Conservation (phyloP, 495 filamentous ascomycete genomes). For the Aspergillus wentii region DNA sequence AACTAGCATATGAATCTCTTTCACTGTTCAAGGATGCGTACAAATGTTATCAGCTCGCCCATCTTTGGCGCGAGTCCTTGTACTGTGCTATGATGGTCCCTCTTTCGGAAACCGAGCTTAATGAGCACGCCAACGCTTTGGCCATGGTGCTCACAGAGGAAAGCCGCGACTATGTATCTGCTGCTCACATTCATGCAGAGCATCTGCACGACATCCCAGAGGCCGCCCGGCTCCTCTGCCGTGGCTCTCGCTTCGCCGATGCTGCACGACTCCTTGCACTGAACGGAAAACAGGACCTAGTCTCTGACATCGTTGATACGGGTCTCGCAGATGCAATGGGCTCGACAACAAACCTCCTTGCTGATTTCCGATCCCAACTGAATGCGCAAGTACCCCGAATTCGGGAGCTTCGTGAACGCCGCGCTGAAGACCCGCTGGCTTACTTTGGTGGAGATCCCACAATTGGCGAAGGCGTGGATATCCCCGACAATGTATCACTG, state of each 20-base stretch:
- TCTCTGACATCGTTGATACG: slow-evolving; percentile 61
- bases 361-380: slow-evolving; percentile 84
- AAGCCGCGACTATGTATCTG: slow-evolving; percentile 72
- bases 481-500: slow-evolving; percentile 88
- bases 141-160: slow-evolving; percentile 76
- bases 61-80: slow-evolving; percentile 85
- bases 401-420: slow-evolving; percentile 71
- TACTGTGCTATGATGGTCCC: slow-evolving; percentile 66
- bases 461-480: slow-evolving; percentile 50
- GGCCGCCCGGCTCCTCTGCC: slow-evolving; percentile 70
- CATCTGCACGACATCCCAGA: slow-evolving; percentile 65
- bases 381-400: slow-evolving; percentile 80
- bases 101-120: slow-evolving; percentile 50
- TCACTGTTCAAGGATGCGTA: slow-evolving; percentile 63
- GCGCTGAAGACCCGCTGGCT: slow-evolving; percentile 72
- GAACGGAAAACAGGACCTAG: slow-evolving; percentile 38
- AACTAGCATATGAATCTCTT: slow-evolving; percentile 82
- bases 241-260: slow-evolving; percentile 77
- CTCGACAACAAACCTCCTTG: slow-evolving; percentile 77
- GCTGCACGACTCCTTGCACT: slow-evolving; percentile 67
- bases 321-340: slow-evolving; percentile 75
- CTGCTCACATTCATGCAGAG: slow-evolving; percentile 75
- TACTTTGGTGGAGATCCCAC: slow-evolving; percentile 69
- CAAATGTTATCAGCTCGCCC: slow-evolving; percentile 73
- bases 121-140: slow-evolving; percentile 59